Evolutionary conservation across 371 early-diverging fungal species (phyloP).

Genomic region (Smittium culicis): DNA sequence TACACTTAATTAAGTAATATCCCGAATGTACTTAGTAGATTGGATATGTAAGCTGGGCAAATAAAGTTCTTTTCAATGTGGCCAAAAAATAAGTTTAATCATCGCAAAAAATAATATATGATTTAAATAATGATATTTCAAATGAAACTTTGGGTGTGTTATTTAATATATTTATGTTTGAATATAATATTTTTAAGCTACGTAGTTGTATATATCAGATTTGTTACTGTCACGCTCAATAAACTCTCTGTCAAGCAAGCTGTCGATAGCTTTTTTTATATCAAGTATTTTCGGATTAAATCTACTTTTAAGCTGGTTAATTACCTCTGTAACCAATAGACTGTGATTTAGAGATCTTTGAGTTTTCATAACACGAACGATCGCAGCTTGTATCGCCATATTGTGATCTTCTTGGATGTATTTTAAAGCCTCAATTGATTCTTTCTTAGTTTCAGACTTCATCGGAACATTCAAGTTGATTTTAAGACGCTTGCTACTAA

Average conservation of each 20-base stretch:
- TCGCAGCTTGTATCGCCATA: slow-evolving; percentile 87
- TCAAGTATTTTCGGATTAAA: slow-evolving; percentile 83
- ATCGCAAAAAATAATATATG: too few species aligned
- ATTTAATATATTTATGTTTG: too few species aligned
- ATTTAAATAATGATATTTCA: too few species aligned
- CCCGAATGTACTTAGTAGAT: too few species aligned
- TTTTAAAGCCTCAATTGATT: slow-evolving; percentile 75
- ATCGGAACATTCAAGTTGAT: slow-evolving; percentile 70
- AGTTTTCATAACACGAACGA: slow-evolving; percentile 95
- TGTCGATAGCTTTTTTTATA: slow-evolving; percentile 93
- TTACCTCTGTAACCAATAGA: slow-evolving; percentile 74
- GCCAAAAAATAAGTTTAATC: too few species aligned
- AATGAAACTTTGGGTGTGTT: too few species aligned
- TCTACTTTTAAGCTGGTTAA: slow-evolving; percentile 69
- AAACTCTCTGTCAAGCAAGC: slow-evolving; percentile 85
- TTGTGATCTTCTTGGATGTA: slow-evolving; percentile 79
- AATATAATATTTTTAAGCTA: slow-evolving; percentile 40
- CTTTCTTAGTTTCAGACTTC: slow-evolving; percentile 73
- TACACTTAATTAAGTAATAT: too few species aligned
- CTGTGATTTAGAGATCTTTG: slow-evolving; percentile 81
- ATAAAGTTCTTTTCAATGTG: too few species aligned
- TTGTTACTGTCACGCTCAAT: slow-evolving; percentile 76
- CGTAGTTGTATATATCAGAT: slow-evolving; percentile 75
- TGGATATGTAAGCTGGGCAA: too few species aligned
- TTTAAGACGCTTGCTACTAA: slow-evolving; percentile 75